Evolutionary conservation across 805 yeast genomes (phyloP).

Genomic region (Wickerhamiella cacticola): DNA sequence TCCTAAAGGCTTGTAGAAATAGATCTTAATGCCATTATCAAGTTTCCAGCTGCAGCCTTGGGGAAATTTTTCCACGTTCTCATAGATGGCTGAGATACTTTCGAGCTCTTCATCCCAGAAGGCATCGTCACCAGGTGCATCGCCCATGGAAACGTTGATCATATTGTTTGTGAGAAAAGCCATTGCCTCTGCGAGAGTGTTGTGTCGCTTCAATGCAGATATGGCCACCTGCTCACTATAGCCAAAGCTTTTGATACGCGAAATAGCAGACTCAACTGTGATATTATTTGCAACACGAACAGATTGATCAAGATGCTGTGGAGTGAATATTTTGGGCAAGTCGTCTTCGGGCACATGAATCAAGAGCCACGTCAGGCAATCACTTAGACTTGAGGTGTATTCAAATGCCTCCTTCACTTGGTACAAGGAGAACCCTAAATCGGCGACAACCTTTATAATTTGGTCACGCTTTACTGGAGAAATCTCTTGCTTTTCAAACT

Average conservation of each 20-base stretch:
- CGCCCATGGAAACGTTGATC: slow-evolving; percentile 13
- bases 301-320: slow-evolving; percentile 7
- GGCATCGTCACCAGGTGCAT: slow-evolving; percentile 21
- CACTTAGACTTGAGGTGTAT: slow-evolving; percentile 39
- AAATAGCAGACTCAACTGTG: slow-evolving; percentile 41
- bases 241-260: slow-evolving; percentile 54
- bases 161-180: slow-evolving; percentile 29
- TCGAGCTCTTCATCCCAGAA: slow-evolving; percentile 70
- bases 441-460: slow-evolving; percentile 27
- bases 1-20: slow-evolving; percentile 35
- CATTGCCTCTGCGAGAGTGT: slow-evolving; percentile 32
- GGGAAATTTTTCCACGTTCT: slow-evolving; percentile 24
- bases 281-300: slow-evolving; percentile 12
- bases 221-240: slow-evolving; percentile 53
- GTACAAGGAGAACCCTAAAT: slow-evolving; percentile 53
- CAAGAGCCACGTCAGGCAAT: slow-evolving; percentile 61
- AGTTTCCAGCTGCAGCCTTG: slow-evolving; percentile 13
- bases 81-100: slow-evolving; percentile 50
- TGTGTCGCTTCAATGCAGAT: slow-evolving; percentile 32
- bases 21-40: slow-evolving; percentile 13
- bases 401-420: slow-evolving; percentile 64
- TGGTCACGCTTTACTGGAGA: slow-evolving; percentile 8
- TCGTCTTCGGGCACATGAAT: slow-evolving; percentile 93
- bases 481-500: slow-evolving; percentile 30
- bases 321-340: slow-evolving; percentile 42